Base-by-base conservation (phyloP, 2,329 filamentous ascomycete genomes). In the Colletotrichum horii region DNA sequence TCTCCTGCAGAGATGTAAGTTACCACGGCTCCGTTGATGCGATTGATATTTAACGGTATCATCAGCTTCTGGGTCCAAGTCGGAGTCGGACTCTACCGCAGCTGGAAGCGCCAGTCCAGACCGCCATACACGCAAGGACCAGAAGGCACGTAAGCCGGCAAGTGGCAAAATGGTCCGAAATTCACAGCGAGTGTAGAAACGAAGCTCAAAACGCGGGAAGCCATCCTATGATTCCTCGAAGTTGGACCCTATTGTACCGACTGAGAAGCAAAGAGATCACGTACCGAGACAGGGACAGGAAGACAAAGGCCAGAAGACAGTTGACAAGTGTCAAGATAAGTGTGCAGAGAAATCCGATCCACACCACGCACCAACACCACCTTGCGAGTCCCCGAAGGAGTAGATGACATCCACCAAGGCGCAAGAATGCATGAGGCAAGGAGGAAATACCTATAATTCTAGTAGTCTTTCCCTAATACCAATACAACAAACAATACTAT, bases 261-360 rank as follows among this genome's bases (percentile, higher is more conserved):
- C 82, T 62, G 79, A 82, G 38, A 81, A 80, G 66, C 80, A 81
- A 48, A 12, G 38, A 48, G 38, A 48, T 19, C 19, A 48, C 5
- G 38, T 48, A 12, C 0, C 38, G 38, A 48, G 0, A 48, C 38
- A 48, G 3, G 38, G 9, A 2, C 38, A 48, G 8, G 82, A 82
- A 65, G 83, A 52, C 43, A 22, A 85, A 62, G 80, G 80, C 30
- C 82, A 74, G 48, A 58, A 62, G 26, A 26, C 56, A 11, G 26
- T 14, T 12, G 77, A 55, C 70, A 79, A 80, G 69, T 77, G 43
- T 14, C 43, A 8, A 14, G 43, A 52, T 24, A 14, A 22, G 11
- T 48, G 19, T 48, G 19, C 38, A n/a, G 43, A 52, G 43, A 22
- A 22, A 52, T n/a, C 43, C 43, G 34, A 65, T n/a, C 34, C 22